Conservation (phyloP, 345 rosid genomes). For the Xanthoceras sorbifolium region DNA sequence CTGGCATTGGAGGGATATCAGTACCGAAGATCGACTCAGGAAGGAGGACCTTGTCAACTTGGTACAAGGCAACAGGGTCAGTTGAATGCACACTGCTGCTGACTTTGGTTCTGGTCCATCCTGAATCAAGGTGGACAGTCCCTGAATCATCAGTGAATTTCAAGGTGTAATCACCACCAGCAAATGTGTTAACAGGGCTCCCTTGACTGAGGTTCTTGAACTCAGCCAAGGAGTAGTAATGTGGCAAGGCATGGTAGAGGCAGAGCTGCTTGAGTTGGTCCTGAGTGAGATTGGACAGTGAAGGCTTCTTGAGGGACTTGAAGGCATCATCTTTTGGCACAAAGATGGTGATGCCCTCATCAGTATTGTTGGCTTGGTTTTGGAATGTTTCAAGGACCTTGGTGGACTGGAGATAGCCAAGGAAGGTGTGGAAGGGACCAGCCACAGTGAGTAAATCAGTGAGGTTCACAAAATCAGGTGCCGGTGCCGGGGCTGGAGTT, state of each 20-base stretch:
- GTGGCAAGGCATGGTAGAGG: constrained; percentile 83
- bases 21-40: constrained; percentile 91
- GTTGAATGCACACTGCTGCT: constrained; percentile 80
- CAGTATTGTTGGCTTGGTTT: constrained; percentile 85
- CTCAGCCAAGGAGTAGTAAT: constrained; percentile 66
- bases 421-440: constrained; percentile 82
- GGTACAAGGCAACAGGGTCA: constrained; percentile 79
- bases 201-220: constrained; percentile 78
- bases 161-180: constrained; percentile 67
- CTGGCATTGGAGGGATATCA: constrained; percentile 83
- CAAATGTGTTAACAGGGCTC: constrained; percentile 64
- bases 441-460: constrained; percentile 76
- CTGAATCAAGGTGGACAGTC: constrained; percentile 57
- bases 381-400: constrained; percentile 86
- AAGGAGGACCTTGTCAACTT: constrained; percentile 74
- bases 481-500: constrained; percentile 80
- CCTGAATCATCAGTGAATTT: constrained; percentile 73
- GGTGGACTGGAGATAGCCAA: constrained; percentile 61
- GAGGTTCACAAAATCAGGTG: constrained; percentile 67
- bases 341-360: constrained; percentile 84
- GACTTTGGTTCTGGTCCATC: constrained; percentile 79
- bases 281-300: constrained; percentile 65
- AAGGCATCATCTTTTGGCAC: constrained; percentile 88
- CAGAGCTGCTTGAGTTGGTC: constrained; percentile 75
- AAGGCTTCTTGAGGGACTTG: constrained; percentile 62